Conservation (phyloP, 805 yeast genomes). For the Metschnikowia koreensis region DNA sequence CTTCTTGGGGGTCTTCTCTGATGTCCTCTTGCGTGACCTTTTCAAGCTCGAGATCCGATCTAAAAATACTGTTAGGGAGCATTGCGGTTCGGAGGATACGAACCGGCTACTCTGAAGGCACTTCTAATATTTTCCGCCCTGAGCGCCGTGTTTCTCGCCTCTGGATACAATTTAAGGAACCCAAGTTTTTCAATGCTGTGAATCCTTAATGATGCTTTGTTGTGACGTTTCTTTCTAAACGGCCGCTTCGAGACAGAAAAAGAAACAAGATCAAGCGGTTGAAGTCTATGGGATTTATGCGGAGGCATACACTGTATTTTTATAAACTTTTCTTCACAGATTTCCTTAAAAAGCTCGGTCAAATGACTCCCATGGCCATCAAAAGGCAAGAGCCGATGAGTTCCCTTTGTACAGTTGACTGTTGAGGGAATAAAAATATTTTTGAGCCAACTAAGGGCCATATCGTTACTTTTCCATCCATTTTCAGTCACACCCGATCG, state of each 20-base stretch:
- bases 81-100: background rate
- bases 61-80: background rate
- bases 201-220: background rate
- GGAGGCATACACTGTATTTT: constrained; percentile 1
- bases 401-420: background rate
- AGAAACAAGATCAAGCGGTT: background rate
- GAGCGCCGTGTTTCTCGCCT: background rate
- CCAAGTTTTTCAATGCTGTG: background rate
- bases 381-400: background rate
- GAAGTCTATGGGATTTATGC: background rate
- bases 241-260: background rate
- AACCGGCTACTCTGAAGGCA: constrained; percentile 1
- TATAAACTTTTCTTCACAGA: background rate
- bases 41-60: background rate
- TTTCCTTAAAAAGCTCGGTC: background rate
- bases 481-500: background rate
- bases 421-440: background rate
- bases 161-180: background rate
- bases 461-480: background rate
- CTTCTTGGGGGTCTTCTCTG: background rate
- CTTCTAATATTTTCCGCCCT: background rate
- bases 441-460: background rate
- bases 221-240: background rate
- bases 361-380: constrained; percentile 3
- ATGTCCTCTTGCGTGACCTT: background rate